Evolutionary conservation across 1,284 basidiomycete genomes (phyloP).

Genomic region (Sanghuangporus weigelae): DNA sequence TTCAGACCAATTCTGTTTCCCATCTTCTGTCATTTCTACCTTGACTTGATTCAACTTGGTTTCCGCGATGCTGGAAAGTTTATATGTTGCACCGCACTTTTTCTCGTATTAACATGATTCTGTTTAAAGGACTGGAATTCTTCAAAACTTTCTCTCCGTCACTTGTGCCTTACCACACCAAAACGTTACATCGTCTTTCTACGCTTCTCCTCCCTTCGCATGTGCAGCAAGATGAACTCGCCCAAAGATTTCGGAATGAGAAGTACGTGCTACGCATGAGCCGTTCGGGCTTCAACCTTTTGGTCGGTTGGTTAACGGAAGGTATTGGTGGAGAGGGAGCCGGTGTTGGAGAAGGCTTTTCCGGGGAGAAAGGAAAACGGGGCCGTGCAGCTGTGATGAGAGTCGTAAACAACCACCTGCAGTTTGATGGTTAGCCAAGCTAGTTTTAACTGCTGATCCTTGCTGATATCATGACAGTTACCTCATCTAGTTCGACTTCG

Average conservation of each 20-base stretch:
- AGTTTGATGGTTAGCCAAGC: conserved; percentile 72
- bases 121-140: conserved; percentile 63
- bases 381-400: conserved; percentile 84
- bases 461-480: conserved; percentile 42
- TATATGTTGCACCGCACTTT: background rate
- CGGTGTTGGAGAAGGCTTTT: conserved; percentile 77
- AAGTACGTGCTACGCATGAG: conserved; percentile 91
- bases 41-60: conserved; percentile 89
- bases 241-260: conserved; percentile 84
- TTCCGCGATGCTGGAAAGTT: conserved; percentile 82
- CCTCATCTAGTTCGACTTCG: conserved; percentile 60
- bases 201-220: conserved; percentile 82
- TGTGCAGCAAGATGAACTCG: conserved; percentile 78
- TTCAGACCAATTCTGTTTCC: conserved; percentile 91
- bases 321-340: conserved; percentile 83
- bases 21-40: conserved; percentile 95
- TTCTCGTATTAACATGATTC: conserved; percentile 1
- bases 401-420: conserved; percentile 90
- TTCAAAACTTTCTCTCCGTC: conserved; percentile 68
- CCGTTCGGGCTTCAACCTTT: conserved; percentile 85
- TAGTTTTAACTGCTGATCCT: conserved; percentile 7
- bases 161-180: conserved; percentile 65
- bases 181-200: conserved; percentile 76
- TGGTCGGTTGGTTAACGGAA: conserved; percentile 95
- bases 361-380: conserved; percentile 75